Base-by-base conservation (phyloP, 2,329 filamentous ascomycete genomes). In the Aciculosporium take region DNA sequence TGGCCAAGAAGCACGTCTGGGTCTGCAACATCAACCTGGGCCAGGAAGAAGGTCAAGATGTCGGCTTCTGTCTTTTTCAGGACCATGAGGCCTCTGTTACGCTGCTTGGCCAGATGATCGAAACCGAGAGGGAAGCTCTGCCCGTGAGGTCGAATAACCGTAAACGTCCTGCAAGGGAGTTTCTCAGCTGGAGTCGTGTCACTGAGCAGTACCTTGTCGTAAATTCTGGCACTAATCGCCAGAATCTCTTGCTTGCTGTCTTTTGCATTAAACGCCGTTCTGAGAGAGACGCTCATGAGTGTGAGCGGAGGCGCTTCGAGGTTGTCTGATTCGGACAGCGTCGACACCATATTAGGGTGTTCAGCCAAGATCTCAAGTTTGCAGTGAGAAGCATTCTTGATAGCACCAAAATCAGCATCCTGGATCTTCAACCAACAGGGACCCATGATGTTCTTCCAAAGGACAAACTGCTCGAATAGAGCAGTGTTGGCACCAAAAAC, bases 391-490 rank as follows among this genome's bases (percentile, higher is more conserved):
- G 87, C 84, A 52, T 95, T 95, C 60, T 86, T 89, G 50, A 96
- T 71, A 5, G 82, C 70, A 15, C 74, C 72, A 56, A 94, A 95
- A 58, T 95, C 80, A 24, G 84, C 84, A 49, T 83, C 81, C 49
- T 87, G 74, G 42, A 98, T 91, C 56, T 81, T 88, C 35, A 98
- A 73, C 91, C 91, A 98, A 59, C 91, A 96, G 24, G 91, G 91
- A 1, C 91, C 91, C 89, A 95, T 98, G 52, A 98, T 84, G 56
- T 94, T 94, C 65, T 95, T 96, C 84, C 88, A 95, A 5, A 98
- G 71, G 17, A 98, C 91, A 56, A 98, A 98, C 53, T 98, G 91
- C 62, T 98, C 91, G 52, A 98, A 98, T 0, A 98, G 70, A 1
- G 85, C 79, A 0, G 91, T 98, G 59, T 91, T 94, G 43, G 83